Evolutionary conservation across 495 filamentous ascomycete genomes (phyloP).

Genomic region (Platismatia glauca): DNA sequence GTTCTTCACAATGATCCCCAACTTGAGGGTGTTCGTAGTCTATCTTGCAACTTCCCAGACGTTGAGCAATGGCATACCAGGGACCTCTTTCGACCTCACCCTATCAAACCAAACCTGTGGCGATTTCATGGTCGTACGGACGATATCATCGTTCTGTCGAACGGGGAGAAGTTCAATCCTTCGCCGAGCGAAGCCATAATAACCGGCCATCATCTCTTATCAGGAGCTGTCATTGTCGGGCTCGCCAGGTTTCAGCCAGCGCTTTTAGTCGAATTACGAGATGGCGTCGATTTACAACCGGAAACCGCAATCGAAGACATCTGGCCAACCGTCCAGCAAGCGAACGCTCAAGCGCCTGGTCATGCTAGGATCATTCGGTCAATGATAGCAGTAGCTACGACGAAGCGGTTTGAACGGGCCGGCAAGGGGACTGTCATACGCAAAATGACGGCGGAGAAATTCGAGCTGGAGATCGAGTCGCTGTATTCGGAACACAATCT

Average conservation of each 20-base stretch:
- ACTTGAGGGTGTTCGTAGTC: background rate
- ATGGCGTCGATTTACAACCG: background rate
- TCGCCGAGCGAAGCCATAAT: conserved; percentile 39
- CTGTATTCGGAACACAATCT: conserved; percentile 29
- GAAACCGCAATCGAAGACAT: conserved; percentile 23
- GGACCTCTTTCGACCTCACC: conserved; percentile 48
- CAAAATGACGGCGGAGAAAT: conserved; percentile 27
- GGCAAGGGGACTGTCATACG: conserved; percentile 50
- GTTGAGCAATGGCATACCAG: conserved; percentile 44
- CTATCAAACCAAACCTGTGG: conserved; percentile 40
- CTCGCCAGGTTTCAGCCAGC: conserved; percentile 22
- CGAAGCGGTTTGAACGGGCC: conserved; percentile 39
- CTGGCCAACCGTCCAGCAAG: conserved; percentile 24
- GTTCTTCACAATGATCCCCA: conserved; percentile 36
- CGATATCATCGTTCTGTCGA: conserved; percentile 55
- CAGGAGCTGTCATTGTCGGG: conserved; percentile 17
- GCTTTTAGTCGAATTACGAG: conserved; percentile 24
- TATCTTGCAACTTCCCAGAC: conserved; percentile 26
- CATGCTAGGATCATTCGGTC: conserved; percentile 22
- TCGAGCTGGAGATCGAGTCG: conserved; percentile 10
- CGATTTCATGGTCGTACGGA: conserved; percentile 45
- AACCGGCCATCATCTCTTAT: conserved; percentile 5
- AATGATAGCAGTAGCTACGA: conserved; percentile 10
- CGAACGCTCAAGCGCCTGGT: conserved; percentile 21
- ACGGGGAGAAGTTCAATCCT: conserved; percentile 57